Percentiles rank a stretch among this genome's conserved stretches.
Evolutionary conservation across 805 yeast species (phyloP).

Genomic region (Teunomyces lycoperdinae): DNA sequence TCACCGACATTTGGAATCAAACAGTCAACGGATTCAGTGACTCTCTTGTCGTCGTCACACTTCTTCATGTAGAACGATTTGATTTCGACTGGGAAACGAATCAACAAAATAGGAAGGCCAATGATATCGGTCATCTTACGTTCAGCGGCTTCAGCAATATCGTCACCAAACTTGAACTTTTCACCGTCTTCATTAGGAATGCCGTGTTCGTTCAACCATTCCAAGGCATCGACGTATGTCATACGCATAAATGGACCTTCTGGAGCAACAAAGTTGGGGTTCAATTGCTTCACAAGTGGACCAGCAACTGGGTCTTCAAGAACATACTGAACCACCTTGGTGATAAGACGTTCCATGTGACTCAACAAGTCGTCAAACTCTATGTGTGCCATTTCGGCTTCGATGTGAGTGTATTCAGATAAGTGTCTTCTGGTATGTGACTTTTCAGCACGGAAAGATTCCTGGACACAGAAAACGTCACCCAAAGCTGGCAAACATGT

Average conservation of each 20-base stretch:
- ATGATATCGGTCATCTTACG: constrained; percentile 96
- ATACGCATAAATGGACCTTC: constrained; percentile 84
- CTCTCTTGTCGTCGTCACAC: constrained; percentile 85
- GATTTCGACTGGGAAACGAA: constrained; percentile 93
- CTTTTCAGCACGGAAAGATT: constrained; percentile 98
- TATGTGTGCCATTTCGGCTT: constrained; percentile 88
- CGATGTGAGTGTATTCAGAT: constrained; percentile 95
- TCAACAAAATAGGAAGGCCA: constrained; percentile 88
- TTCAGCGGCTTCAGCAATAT: constrained; percentile 99
- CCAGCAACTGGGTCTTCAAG: constrained; percentile 91
- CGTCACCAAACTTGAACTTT: constrained; percentile 94
- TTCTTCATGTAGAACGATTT: constrained; percentile 98
- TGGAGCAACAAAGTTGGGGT: constrained; percentile 89
- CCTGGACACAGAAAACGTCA: constrained; percentile 96
- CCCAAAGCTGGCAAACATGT: constrained; percentile 95
- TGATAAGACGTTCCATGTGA: constrained; percentile 81
- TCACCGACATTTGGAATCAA: constrained; percentile 99
- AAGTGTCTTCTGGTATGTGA: constrained; percentile 98
- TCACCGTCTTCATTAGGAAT: constrained; percentile 94
- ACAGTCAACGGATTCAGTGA: constrained; percentile 97
- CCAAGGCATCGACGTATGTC: constrained; percentile 86
- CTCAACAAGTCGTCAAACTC: constrained; percentile 79
- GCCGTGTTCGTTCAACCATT: constrained; percentile 95
- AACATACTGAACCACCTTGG: constrained; percentile 67
- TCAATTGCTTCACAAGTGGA: constrained; percentile 82